Conservation (phyloP, 2,329 filamentous ascomycete genomes). For the Xylariaceae sp. region DNA sequence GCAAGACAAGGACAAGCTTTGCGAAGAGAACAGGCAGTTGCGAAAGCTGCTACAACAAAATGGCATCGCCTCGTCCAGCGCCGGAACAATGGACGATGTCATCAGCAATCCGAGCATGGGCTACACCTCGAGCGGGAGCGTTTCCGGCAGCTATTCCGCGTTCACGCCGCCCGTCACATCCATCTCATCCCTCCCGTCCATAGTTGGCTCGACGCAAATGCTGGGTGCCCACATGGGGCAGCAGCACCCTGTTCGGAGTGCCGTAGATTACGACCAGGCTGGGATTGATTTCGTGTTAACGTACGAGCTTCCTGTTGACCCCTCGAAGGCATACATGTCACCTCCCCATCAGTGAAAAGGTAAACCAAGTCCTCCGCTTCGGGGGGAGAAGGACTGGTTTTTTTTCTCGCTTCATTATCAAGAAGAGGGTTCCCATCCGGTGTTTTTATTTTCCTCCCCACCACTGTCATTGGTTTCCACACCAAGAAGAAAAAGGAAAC, state of each 20-base stretch:
- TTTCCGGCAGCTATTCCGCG: slow-evolving; percentile 57
- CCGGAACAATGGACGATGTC: slow-evolving; percentile 40
- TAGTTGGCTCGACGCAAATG: slow-evolving; percentile 34
- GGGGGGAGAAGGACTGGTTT: slow-evolving; percentile 24
- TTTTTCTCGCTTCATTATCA: slow-evolving; percentile 23
- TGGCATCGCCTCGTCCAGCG: slow-evolving; percentile 41
- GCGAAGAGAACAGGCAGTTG: slow-evolving; percentile 75
- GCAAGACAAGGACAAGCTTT: slow-evolving; percentile 70
- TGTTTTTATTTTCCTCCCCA: slow-evolving; percentile 7
- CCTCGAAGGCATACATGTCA: slow-evolving; percentile 62
- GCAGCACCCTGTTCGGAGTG: slow-evolving; percentile 34
- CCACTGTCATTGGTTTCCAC: slow-evolving; percentile 7
- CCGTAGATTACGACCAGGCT: slow-evolving; percentile 71
- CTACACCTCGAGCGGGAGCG: slow-evolving; percentile 52
- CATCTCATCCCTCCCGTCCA: slow-evolving; percentile 41
- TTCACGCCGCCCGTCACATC: slow-evolving; percentile 48
- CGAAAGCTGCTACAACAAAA: slow-evolving; percentile 53
- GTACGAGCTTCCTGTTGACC: slow-evolving; percentile 60
- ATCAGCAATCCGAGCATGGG: slow-evolving; percentile 45
- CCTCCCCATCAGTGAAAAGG: slow-evolving; percentile 52
- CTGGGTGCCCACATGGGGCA: slow-evolving; percentile 33
- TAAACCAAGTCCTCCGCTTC: slow-evolving; percentile 22
- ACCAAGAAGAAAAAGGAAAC: slow-evolving; percentile 15
- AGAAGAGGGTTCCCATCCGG: slow-evolving; percentile 21
- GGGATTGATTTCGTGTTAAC: slow-evolving; percentile 88